Evolutionary conservation across 2,329 filamentous ascomycete species (phyloP).

Genomic region (Clarireedia hainanense): DNA sequence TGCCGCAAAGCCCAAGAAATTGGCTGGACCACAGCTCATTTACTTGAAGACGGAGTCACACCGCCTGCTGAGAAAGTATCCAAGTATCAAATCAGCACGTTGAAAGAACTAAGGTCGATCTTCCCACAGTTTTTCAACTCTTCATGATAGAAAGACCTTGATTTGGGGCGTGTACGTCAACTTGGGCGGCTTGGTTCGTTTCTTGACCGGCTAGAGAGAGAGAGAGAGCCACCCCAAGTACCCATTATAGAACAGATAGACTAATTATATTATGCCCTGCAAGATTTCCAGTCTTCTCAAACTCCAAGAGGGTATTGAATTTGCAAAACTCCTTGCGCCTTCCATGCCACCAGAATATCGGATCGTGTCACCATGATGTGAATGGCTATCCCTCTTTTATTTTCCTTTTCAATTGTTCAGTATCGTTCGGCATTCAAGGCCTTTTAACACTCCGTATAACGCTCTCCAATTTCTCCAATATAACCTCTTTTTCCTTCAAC

Average conservation of each 20-base stretch:
- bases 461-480: slow-evolving; percentile 50
- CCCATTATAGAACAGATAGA: not conserved
- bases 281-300: not conserved
- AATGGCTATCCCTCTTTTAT: too few species aligned
- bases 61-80: slow-evolving; percentile 57
- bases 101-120: slow-evolving; percentile 65
- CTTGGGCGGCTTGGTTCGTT: not conserved
- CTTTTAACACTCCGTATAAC: slow-evolving; percentile 54
- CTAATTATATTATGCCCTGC: not conserved
- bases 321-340: not conserved
- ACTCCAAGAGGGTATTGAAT: not conserved
- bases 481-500: slow-evolving; percentile 54
- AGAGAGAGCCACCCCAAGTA: not conserved
- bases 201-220: not conserved
- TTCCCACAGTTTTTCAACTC: slow-evolving; percentile 84
- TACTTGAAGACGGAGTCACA: slow-evolving; percentile 69
- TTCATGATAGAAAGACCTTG: not conserved
- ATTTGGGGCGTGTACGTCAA: not conserved
- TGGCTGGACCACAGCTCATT: slow-evolving; percentile 81
- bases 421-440: slow-evolving; percentile 35
- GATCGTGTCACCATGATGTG: too few species aligned
- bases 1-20: slow-evolving; percentile 67
- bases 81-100: slow-evolving; percentile 64
- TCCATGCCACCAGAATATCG: not conserved
- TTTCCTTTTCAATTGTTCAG: too few species aligned